Percentiles rank a stretch among this genome's conserved stretches.
phyloP scores from a whole-genome alignment of 805 yeast genomes.

The Huiozyma sinensis region DNA sequence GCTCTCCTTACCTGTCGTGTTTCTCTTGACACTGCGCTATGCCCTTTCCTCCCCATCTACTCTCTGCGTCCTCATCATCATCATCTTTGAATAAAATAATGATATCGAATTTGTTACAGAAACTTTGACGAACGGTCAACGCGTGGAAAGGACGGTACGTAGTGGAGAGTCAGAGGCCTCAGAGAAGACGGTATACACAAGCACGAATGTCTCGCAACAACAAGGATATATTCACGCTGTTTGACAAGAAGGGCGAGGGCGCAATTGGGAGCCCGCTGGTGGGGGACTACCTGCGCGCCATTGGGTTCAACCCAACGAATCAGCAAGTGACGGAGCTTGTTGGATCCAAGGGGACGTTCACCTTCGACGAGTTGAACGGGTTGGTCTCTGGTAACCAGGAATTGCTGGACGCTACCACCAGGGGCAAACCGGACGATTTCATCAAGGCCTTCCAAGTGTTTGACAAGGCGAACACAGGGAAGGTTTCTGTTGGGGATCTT shows the following conservation, averaged over 20 bases:
- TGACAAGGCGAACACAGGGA: constrained; percentile 91
- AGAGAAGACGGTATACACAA: background rate
- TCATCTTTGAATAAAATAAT: too few species aligned
- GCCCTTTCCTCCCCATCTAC: too few species aligned
- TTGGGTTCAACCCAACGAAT: constrained; percentile 96
- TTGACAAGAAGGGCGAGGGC: constrained; percentile 94
- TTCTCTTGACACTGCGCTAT: background rate
- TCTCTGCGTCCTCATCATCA: too few species aligned
- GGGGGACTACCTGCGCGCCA: constrained; percentile 91
- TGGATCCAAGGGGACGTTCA: constrained; percentile 10
- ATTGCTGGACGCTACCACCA: constrained; percentile 23
- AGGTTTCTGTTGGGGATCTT: constrained; percentile 93
- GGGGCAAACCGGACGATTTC: constrained; percentile 49
- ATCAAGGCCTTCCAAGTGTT: constrained; percentile 94
- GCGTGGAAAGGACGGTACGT: too few species aligned
- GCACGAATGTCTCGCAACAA: constrained; percentile 13
- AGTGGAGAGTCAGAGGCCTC: too few species aligned
- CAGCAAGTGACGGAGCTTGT: constrained; percentile 20
- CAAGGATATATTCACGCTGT: constrained; percentile 93
- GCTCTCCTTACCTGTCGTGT: background rate
- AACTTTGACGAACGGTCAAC: too few species aligned
- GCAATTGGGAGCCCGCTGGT: constrained; percentile 71
- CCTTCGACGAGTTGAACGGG: constrained; percentile 22
- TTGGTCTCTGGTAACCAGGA: constrained; percentile 18
- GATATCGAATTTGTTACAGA: too few species aligned